Conservation (phyloP, 1,284 basidiomycete species). For the Heterobasidion parviporum region DNA sequence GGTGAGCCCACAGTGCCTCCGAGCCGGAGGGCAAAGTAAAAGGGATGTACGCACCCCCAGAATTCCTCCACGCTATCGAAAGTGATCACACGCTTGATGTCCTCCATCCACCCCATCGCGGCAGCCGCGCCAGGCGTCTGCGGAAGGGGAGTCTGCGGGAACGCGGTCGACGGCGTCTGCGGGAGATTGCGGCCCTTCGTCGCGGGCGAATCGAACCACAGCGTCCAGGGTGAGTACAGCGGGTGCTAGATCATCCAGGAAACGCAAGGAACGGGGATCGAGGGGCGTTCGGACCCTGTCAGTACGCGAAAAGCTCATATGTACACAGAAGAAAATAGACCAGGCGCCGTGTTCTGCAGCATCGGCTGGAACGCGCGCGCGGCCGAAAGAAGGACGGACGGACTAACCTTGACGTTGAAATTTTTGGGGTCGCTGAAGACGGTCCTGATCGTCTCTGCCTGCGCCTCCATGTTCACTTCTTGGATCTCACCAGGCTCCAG, state of each 20-base stretch:
- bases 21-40: conserved; percentile 5
- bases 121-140: conserved; percentile 60
- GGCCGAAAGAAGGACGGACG: neutral
- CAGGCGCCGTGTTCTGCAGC: neutral
- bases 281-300: neutral
- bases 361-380: neutral
- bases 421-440: conserved; percentile 84
- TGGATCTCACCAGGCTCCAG: conserved; percentile 69
- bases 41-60: conserved; percentile 67
- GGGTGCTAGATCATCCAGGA: conserved; percentile 49
- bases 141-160: conserved; percentile 65
- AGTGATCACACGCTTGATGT: conserved; percentile 89
- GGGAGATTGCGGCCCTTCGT: conserved; percentile 84
- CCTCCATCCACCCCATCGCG: conserved; percentile 92
- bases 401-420: conserved; percentile 83
- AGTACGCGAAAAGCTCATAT: neutral
- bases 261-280: too few relatives aligned
- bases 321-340: neutral
- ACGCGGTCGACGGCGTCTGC: conserved; percentile 74
- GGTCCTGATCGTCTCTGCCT: conserved; percentile 80
- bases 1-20: neutral
- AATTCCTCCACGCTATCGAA: conserved; percentile 97
- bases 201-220: conserved; percentile 93
- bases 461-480: conserved; percentile 71
- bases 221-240: conserved; percentile 89